A percentile compares a stretch with the other conserved stretches of the same genome.
phyloP scores from a whole-genome alignment of 2,329 filamentous ascomycete species.

The Neocatenulostroma microsporum region DNA sequence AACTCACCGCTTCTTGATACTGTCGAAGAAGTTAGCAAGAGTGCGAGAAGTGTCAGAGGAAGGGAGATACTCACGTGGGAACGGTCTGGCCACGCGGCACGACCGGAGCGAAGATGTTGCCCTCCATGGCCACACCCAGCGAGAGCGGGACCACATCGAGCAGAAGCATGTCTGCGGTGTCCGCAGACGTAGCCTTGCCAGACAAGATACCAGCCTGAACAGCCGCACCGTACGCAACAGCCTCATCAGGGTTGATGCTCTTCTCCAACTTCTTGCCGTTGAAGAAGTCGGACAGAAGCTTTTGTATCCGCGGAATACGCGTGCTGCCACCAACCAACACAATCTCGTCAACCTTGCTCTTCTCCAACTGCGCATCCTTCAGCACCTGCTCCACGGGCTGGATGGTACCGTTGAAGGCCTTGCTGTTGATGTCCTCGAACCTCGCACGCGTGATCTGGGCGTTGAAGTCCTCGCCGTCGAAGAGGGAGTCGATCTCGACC shows the following conservation, averaged over 20 bases:
- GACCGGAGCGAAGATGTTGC: conserved; percentile 88
- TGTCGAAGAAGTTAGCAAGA: too few species aligned
- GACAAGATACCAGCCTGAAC: conserved; percentile 98
- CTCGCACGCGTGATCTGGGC: conserved; percentile 94
- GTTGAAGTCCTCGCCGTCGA: conserved; percentile 96
- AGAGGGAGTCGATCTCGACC: conserved; percentile 97
- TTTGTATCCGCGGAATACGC: conserved; percentile 98
- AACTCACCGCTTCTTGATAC: too few species aligned
- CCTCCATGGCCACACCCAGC: conserved; percentile 98
- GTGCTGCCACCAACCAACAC: conserved; percentile 98
- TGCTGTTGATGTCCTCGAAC: conserved; percentile 97
- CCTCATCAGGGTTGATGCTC: conserved; percentile 99
- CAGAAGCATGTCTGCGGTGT: conserved; percentile 88
- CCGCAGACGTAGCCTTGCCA: conserved; percentile 91
- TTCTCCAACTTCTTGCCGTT: conserved; percentile 99
- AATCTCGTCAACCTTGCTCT: conserved; percentile 92
- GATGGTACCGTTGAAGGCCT: conserved; percentile 87
- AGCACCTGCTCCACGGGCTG: conserved; percentile 95
- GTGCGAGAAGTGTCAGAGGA: too few species aligned
- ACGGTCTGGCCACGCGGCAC: conserved; percentile 54
- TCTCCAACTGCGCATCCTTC: conserved; percentile 82
- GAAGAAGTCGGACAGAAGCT: conserved; percentile 98
- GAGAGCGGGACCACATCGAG: conserved; percentile 95
- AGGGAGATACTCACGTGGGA: conserved; percentile 43
- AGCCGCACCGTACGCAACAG: conserved; percentile 96